Conservation (phyloP, 306 rosid species). For the Aeschynomene evenia region DNA sequence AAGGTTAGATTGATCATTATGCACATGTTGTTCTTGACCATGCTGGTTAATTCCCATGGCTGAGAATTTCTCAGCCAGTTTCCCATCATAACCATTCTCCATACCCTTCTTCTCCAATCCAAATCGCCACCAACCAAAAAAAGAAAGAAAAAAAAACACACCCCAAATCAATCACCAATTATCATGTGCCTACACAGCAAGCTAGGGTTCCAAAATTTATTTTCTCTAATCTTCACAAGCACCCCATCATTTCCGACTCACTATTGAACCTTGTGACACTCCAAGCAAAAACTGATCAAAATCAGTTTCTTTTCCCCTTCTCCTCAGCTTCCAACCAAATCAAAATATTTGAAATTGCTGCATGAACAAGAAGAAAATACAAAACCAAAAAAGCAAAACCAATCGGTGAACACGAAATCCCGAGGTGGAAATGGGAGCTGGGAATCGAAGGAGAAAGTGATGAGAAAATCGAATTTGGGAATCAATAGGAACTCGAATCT, state of each 20-base stretch:
- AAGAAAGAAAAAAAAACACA: neutral
- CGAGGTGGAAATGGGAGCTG: neutral
- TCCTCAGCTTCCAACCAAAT: conserved; percentile 23
- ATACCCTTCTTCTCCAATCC: conserved; percentile 44
- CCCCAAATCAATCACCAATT: conserved; percentile 33
- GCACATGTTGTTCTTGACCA: conserved; percentile 31
- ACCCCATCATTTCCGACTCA: neutral
- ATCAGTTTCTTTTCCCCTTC: neutral
- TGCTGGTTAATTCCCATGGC: conserved; percentile 52
- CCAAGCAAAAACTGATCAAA: neutral
- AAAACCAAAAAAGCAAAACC: neutral
- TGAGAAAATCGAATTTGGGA: conserved; percentile 16
- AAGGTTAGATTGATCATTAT: conserved; percentile 34
- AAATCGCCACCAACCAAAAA: neutral
- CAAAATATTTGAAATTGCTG: neutral
- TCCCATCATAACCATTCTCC: conserved; percentile 85
- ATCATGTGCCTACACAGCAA: neutral
- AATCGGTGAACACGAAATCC: neutral
- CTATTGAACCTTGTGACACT: conserved; percentile 18
- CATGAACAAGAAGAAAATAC: neutral
- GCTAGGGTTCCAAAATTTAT: conserved; percentile 10
- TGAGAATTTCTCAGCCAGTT: conserved; percentile 69
- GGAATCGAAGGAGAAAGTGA: neutral
- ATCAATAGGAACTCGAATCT: neutral
- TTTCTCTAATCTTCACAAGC: neutral